Conservation (phyloP, 305 asterid species). For the Petunia hybrid region DNA sequence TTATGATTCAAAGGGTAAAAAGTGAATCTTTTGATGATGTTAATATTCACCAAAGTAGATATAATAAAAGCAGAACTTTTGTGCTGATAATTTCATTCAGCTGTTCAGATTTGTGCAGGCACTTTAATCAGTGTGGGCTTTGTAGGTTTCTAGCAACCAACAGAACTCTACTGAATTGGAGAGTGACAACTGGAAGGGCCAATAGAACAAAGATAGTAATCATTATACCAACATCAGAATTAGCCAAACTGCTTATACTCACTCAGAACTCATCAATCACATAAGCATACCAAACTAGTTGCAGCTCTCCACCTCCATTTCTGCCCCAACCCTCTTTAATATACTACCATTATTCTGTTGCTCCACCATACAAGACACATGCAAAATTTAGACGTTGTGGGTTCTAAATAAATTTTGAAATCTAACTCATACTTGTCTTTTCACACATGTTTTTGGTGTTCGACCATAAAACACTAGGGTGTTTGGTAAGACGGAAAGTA, state of each 20-base stretch:
- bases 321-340: too few species aligned
- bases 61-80: constrained; percentile 30
- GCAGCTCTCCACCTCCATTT: too few species aligned
- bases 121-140: constrained; percentile 55
- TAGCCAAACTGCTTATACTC: neutral
- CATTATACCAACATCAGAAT: constrained; percentile 36
- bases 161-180: constrained; percentile 33
- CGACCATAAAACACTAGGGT: too few species aligned
- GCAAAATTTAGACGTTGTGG: too few species aligned
- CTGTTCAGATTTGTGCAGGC: constrained; percentile 49
- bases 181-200: constrained; percentile 42
- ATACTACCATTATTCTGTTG: too few species aligned
- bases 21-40: constrained; percentile 27
- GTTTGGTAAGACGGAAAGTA: too few species aligned
- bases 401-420: too few species aligned
- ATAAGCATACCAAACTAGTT: too few species aligned
- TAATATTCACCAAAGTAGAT: constrained; percentile 25
- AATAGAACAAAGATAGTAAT: constrained; percentile 43
- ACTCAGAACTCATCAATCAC: too few species aligned
- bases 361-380: too few species aligned
- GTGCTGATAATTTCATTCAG: constrained; percentile 30
- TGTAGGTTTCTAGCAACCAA: constrained; percentile 37
- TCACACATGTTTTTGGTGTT: too few species aligned
- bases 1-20: constrained; percentile 34
- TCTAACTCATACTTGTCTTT: too few species aligned